Evolutionary conservation across 768 basidiomycete genomes (phyloP).

Genomic region (Pisolithus microcarpus): DNA sequence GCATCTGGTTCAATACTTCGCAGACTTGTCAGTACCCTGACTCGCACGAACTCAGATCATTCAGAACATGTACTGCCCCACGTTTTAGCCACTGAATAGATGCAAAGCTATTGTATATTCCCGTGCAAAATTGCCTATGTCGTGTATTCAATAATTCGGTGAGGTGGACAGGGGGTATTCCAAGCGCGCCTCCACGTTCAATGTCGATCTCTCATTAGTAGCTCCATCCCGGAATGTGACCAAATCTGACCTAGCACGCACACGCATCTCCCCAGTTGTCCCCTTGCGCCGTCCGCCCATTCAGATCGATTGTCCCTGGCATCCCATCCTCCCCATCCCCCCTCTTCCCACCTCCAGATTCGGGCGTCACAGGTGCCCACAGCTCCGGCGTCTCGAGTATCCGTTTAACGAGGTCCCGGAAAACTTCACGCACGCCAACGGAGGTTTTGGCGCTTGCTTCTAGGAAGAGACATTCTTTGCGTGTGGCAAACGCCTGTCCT

Average conservation of each 20-base stretch:
- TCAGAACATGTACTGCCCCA: slow-evolving; percentile 38
- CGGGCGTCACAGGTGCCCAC: slow-evolving; percentile 44
- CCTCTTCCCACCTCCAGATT: slow-evolving; percentile 5
- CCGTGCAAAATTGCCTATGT: too few relatives aligned
- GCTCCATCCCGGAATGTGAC: too few relatives aligned
- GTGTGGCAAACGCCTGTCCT: slow-evolving; percentile 69
- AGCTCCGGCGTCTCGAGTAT: slow-evolving; percentile 81
- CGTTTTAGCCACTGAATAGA: slow-evolving; percentile 32
- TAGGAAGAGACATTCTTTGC: slow-evolving; percentile 80
- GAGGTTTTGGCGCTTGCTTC: slow-evolving; percentile 93
- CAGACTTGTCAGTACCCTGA: too few relatives aligned
- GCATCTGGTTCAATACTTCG: too few relatives aligned
- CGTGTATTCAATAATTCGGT: too few relatives aligned
- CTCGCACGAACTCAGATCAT: too few relatives aligned
- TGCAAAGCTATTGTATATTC: too few relatives aligned
- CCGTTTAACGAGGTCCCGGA: slow-evolving; percentile 68
- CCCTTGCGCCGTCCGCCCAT: slow-evolving; percentile 8
- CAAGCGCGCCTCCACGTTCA: too few relatives aligned
- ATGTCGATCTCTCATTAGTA: too few relatives aligned
- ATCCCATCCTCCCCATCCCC: slow-evolving; percentile 24
- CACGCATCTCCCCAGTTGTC: slow-evolving; percentile 29
- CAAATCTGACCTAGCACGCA: not conserved
- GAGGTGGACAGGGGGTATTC: too few relatives aligned
- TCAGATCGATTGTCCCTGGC: slow-evolving; percentile 39
- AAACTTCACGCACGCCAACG: slow-evolving; percentile 71